A percentile compares a stretch with the other conserved stretches of the same genome.
phyloP scores from a whole-genome alignment of 2,329 filamentous ascomycete genomes.

The Hymenoscyphus scutula region DNA sequence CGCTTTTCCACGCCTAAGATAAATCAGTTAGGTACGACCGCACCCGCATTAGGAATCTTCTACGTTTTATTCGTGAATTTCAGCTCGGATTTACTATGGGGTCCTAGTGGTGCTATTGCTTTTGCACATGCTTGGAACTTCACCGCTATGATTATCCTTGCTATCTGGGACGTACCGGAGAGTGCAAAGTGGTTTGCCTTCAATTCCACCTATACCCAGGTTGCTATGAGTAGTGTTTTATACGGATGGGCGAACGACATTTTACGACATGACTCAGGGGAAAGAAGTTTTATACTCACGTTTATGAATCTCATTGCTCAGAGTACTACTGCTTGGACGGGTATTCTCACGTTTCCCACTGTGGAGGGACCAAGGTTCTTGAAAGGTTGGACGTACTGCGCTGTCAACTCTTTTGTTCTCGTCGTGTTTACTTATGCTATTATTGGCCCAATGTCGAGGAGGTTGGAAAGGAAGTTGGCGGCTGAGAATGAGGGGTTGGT shows the following conservation, averaged over 20 bases:
- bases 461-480: conserved; percentile 16
- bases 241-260: conserved; percentile 49
- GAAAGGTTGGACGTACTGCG: conserved; percentile 39
- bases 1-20: conserved; percentile 46
- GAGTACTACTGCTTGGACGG: conserved; percentile 48
- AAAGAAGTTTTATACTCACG: conserved; percentile 43
- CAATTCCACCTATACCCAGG: conserved; percentile 42
- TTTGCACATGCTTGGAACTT: conserved; percentile 49
- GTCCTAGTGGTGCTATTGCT: conserved; percentile 55
- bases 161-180: conserved; percentile 56
- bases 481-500: neutral
- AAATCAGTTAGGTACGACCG: conserved; percentile 51
- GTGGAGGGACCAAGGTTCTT: conserved; percentile 44
- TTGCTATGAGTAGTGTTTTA: conserved; percentile 46
- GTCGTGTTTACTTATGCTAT: conserved; percentile 28
- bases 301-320: conserved; percentile 45
- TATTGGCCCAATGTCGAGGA: conserved; percentile 19
- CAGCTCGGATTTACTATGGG: conserved; percentile 51
- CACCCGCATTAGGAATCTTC: conserved; percentile 55
- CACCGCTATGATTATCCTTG: conserved; percentile 51
- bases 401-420: conserved; percentile 36
- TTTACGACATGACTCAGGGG: conserved; percentile 39
- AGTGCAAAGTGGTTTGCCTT: conserved; percentile 54
- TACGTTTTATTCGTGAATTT: conserved; percentile 55
- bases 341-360: conserved; percentile 46